Conservation (phyloP, 2,329 filamentous ascomycete genomes). For the Orbilia javanica region DNA sequence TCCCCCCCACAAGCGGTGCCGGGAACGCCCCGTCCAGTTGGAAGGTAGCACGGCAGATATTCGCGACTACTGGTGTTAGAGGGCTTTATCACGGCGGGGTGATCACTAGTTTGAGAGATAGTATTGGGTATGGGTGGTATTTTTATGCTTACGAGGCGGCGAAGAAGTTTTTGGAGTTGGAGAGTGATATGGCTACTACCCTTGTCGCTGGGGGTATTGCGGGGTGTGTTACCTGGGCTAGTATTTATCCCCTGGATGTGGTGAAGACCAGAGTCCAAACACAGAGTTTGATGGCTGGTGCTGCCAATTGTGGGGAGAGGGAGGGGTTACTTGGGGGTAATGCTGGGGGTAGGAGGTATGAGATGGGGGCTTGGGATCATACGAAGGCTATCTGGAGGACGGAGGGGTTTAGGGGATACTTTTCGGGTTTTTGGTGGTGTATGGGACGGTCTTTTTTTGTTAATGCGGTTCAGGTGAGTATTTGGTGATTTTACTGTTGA, state of each 20-base stretch:
- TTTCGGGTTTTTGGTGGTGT: conserved; percentile 81
- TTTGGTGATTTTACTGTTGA: conserved; percentile 27
- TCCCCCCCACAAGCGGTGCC: conserved; percentile 63
- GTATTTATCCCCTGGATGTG: conserved; percentile 88
- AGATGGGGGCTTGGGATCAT: conserved; percentile 73
- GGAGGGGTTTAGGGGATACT: conserved; percentile 75
- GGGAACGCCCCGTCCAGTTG: conserved; percentile 70
- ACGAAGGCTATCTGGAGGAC: conserved; percentile 75
- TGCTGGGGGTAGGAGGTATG: conserved; percentile 55
- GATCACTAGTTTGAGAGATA: conserved; percentile 85
- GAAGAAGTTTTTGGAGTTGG: conserved; percentile 71
- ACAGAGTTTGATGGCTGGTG: conserved; percentile 68
- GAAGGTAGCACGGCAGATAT: conserved; percentile 74
- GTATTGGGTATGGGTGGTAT: conserved; percentile 96
- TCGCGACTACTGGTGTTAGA: conserved; percentile 72
- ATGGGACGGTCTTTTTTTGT: conserved; percentile 89
- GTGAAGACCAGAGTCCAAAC: conserved; percentile 93
- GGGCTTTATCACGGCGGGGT: conserved; percentile 85
- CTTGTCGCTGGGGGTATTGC: conserved; percentile 88
- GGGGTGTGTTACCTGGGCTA: conserved; percentile 88
- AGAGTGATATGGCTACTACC: conserved; percentile 63
- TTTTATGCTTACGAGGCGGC: conserved; percentile 91
- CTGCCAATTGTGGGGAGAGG: conserved; percentile 45
- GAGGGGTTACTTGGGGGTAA: conserved; percentile 63
- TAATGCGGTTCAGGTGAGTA: conserved; percentile 79